Evolutionary conservation across 129 eudicot genomes (phyloP).

Genomic region (Dittrichia graveolens): DNA sequence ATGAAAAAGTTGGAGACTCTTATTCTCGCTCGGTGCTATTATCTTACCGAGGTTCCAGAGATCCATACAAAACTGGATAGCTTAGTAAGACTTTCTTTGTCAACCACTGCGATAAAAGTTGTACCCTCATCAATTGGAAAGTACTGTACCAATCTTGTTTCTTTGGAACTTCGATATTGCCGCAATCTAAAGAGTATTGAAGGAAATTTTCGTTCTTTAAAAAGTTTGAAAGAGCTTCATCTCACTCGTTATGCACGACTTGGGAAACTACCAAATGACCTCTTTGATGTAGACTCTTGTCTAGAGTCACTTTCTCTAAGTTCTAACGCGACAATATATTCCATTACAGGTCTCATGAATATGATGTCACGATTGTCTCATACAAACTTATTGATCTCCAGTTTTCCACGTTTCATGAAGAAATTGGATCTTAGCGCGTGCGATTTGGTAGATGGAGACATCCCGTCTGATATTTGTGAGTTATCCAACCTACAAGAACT

Average conservation of each 20-base stretch:
- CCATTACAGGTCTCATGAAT: not conserved
- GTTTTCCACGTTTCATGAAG: constrained; percentile 2
- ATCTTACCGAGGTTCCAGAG: not conserved
- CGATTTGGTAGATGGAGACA: constrained; percentile 17
- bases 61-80: not conserved
- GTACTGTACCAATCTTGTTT: constrained; percentile 16
- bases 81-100: not conserved
- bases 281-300: not conserved
- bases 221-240: not conserved
- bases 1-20: constrained; percentile 2
- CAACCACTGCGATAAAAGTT: not conserved
- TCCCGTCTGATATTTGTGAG: constrained; percentile 1
- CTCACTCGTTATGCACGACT: not conserved
- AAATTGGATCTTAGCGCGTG: not conserved
- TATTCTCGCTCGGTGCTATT: fast-evolving
- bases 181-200: constrained; percentile 5
- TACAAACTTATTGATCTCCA: not conserved
- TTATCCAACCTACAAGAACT: not conserved
- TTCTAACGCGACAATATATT: too few relatives aligned
- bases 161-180: not conserved
- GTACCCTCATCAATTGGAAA: constrained; percentile 1
- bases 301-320: constrained; percentile 9
- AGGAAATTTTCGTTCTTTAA: not conserved
- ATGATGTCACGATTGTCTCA: too few relatives aligned
- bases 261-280: not conserved